A percentile compares a stretch with the other conserved stretches of the same genome.
Conservation (phyloP, 2,329 filamentous ascomycete genomes). For the Stachybotrys chartarum region DNA sequence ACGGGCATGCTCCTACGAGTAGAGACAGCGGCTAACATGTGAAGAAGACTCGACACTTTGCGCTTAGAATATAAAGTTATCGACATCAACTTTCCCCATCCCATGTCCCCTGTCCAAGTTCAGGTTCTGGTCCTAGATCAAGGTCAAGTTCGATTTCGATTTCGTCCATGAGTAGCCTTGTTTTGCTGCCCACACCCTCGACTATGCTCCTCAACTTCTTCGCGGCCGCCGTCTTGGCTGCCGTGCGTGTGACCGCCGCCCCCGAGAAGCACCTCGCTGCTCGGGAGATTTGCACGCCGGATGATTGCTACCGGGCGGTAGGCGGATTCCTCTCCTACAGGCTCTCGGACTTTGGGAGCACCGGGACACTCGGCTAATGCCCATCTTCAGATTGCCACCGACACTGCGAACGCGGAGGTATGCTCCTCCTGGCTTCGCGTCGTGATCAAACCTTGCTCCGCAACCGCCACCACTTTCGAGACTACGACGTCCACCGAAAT, state of each 20-base stretch:
- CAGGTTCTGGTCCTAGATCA: too few species aligned
- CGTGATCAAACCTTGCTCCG: neutral
- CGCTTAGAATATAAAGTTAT: too few species aligned
- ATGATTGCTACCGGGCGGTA: neutral
- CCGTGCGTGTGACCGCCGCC: neutral
- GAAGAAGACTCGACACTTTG: too few species aligned
- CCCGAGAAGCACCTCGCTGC: neutral
- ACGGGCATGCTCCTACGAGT: too few species aligned
- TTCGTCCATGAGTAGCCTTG: too few species aligned
- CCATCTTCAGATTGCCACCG: neutral
- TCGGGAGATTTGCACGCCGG: neutral
- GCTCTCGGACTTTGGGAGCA: neutral
- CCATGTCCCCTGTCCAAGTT: too few species aligned
- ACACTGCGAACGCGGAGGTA: neutral
- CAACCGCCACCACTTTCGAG: neutral
- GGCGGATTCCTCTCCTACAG: neutral
- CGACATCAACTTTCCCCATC: too few species aligned
- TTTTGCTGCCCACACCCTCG: neutral
- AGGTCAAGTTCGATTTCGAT: too few species aligned
- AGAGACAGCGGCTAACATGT: too few species aligned
- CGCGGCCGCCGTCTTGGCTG: neutral
- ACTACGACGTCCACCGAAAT: neutral
- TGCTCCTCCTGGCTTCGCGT: neutral
- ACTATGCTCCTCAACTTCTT: neutral
- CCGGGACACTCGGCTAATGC: neutral